These are phyloP conservation scores for Leucosporidium yakuticum DNA, from an alignment of 768 basidiomycete genomes.

Conservation along the genomic window DNA sequence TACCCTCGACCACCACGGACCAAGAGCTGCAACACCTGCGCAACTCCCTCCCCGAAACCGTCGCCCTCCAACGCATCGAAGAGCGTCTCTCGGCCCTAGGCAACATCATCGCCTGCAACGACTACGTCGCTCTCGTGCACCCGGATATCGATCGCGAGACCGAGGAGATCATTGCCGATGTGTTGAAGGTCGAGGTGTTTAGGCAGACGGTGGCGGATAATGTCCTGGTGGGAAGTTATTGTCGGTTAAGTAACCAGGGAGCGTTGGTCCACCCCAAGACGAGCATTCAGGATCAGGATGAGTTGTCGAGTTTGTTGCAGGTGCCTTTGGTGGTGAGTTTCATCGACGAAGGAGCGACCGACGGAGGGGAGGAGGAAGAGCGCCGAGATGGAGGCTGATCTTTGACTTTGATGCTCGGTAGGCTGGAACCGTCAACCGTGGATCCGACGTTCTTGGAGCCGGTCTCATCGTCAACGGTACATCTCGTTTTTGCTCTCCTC, in stretches of 20 bases:
- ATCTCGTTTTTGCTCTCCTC: neutral
- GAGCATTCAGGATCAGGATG: slow-evolving; percentile 93
- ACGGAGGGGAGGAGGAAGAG: neutral
- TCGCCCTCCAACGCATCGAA: slow-evolving; percentile 91
- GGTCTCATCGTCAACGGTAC: slow-evolving; percentile 86
- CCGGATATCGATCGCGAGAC: slow-evolving; percentile 97
- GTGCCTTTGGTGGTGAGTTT: slow-evolving; percentile 82
- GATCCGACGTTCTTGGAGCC: slow-evolving; percentile 95
- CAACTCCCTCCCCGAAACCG: slow-evolving; percentile 85
- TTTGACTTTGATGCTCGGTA: slow-evolving; percentile 42
- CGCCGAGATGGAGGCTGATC: neutral
- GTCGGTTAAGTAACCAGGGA: slow-evolving; percentile 91
- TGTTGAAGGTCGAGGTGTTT: slow-evolving; percentile 98
- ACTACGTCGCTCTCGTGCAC: slow-evolving; percentile 97
- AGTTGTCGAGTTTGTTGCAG: slow-evolving; percentile 86
- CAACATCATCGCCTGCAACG: slow-evolving; percentile 97
- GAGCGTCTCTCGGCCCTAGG: slow-evolving; percentile 95
- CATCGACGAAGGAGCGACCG: neutral
- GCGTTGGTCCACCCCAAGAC: slow-evolving; percentile 97
- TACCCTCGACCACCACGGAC: slow-evolving; percentile 91
- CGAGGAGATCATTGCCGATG: slow-evolving; percentile 99
- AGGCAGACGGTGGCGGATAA: slow-evolving; percentile 95
- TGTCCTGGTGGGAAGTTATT: slow-evolving; percentile 93
- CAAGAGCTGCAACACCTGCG: slow-evolving; percentile 97
- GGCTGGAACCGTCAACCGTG: slow-evolving; percentile 98